phyloP scores from a whole-genome alignment of 345 rosid genomes.

The Eucalyptus grandis region DNA sequence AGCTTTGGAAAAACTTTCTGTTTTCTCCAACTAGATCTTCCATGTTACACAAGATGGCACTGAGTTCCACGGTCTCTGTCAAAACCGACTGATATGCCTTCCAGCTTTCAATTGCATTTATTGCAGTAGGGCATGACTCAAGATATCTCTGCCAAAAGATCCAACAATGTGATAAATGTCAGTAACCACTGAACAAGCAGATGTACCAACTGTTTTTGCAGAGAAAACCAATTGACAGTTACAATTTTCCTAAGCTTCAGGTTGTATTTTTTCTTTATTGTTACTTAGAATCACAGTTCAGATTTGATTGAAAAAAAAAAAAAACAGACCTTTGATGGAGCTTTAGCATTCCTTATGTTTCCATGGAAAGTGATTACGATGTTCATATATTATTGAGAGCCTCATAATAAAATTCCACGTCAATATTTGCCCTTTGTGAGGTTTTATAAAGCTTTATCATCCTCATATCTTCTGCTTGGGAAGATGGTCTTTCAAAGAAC shows the following conservation, averaged over 20 bases:
- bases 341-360: not conserved
- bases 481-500: not conserved
- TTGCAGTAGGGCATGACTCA: not conserved
- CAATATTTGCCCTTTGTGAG: not conserved
- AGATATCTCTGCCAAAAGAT: not conserved
- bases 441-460: not conserved
- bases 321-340: not conserved
- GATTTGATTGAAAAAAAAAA: not conserved
- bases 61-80: not conserved
- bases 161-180: not conserved
- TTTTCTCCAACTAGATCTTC: not conserved
- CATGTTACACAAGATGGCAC: not conserved
- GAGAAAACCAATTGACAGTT: not conserved
- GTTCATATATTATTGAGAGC: not conserved
- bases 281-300: not conserved
- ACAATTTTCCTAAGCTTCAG: not conserved
- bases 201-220: not conserved
- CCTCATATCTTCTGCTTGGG: not conserved
- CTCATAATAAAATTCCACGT: not conserved
- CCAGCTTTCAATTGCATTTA: not conserved
- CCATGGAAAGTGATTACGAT: not conserved
- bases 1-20: not conserved
- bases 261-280: not conserved
- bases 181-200: not conserved
- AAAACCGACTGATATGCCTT: not conserved